Evolutionary conservation across 257 asterid genomes (phyloP).

Genomic region (Solanum sitiens): DNA sequence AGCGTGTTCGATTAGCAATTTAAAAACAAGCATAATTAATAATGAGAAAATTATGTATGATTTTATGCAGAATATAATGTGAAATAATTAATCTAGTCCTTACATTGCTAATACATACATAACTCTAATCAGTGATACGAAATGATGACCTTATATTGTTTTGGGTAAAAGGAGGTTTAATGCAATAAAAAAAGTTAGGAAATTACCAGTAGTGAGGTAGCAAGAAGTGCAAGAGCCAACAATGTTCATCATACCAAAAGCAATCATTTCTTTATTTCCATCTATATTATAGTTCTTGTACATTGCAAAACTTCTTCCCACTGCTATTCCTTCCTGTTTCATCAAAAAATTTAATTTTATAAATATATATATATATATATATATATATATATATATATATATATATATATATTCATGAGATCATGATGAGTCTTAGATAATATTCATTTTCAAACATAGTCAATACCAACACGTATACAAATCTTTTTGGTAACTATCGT

Average conservation of each 20-base stretch:
- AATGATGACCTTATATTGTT: background rate
- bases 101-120: background rate
- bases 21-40: no score
- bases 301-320: slow-evolving; percentile 94
- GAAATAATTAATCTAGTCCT: background rate
- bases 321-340: slow-evolving; percentile 92
- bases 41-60: no score
- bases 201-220: slow-evolving; percentile 77
- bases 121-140: background rate
- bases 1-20: no score
- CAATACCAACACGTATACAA: background rate
- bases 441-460: background rate
- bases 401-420: no score
- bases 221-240: slow-evolving; percentile 88
- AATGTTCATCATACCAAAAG: slow-evolving; percentile 91
- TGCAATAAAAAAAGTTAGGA: background rate
- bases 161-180: background rate
- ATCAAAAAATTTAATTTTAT: background rate
- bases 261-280: slow-evolving; percentile 98
- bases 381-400: no score
- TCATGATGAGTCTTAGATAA: background rate
- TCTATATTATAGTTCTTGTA: slow-evolving; percentile 86
- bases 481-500: background rate
- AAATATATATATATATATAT: no score
- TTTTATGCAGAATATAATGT: no score